phyloP scores from a whole-genome alignment of 2,329 filamentous ascomycete genomes.

The Aspergillus floridensis region DNA sequence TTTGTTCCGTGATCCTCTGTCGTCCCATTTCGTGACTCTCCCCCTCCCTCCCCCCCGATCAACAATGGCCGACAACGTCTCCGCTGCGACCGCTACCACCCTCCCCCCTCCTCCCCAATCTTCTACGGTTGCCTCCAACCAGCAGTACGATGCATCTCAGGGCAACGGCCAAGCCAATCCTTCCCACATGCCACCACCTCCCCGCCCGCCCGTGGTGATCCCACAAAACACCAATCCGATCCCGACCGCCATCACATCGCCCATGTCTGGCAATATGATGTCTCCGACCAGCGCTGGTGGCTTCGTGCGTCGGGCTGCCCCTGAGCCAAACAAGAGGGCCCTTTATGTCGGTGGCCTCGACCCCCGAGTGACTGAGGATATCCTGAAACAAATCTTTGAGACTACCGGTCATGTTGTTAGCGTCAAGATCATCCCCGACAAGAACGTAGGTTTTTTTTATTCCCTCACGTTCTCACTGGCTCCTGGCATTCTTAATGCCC shows the following conservation, averaged over 20 bases:
- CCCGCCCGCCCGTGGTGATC: constrained; percentile 79
- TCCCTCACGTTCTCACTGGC: neutral
- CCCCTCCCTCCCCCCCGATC: constrained; percentile 13
- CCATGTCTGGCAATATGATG: constrained; percentile 74
- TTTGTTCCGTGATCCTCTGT: constrained; percentile 22
- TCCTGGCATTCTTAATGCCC: neutral
- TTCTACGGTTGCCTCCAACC: constrained; percentile 68
- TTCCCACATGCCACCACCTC: constrained; percentile 82
- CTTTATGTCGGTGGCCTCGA: constrained; percentile 95
- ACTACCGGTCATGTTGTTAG: constrained; percentile 97
- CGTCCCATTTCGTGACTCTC: constrained; percentile 17
- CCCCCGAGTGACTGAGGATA: constrained; percentile 91
- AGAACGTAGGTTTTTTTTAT: constrained; percentile 77
- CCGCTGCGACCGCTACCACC: constrained; percentile 61
- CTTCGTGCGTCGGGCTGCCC: constrained; percentile 83
- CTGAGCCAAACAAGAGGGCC: constrained; percentile 97
- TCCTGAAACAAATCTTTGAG: constrained; percentile 96
- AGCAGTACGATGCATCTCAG: constrained; percentile 69
- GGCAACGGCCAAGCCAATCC: constrained; percentile 65
- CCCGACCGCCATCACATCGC: constrained; percentile 86
- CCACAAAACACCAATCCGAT: constrained; percentile 96
- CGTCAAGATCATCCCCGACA: constrained; percentile 99
- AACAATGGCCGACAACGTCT: constrained; percentile 75
- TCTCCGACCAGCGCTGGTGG: constrained; percentile 80
- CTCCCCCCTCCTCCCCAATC: constrained; percentile 68